Evolutionary conservation across 1,284 basidiomycete genomes (phyloP), one percentile per base, ranked within the genome.

Genomic region (Grifola frondosa): DNA sequence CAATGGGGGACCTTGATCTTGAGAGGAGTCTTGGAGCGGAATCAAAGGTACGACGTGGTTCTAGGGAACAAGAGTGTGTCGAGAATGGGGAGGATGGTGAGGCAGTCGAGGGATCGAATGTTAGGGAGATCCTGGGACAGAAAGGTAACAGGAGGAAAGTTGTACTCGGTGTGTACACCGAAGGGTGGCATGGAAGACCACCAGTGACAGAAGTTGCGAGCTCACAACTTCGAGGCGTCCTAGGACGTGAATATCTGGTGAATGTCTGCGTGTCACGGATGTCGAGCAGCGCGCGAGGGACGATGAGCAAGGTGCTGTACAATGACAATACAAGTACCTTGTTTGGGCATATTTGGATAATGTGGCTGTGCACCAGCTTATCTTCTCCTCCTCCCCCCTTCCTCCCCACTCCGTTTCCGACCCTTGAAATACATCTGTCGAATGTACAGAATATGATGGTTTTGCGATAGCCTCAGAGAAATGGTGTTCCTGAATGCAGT

Each of bases 141-240:
- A 30, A 31, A 35, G 35, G 22, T 36, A 17, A 10, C 20, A 49
- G 43, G 20, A 53, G 48, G 49, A 41, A 41, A 42, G 40, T 48
- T 36, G 38, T 40, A 37, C 34, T 53, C 49, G 44, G 48, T 48
- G 29, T 50, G 33, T 40, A 42, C 45, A 41, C 46, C 46, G 43
- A 38, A 52, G 38, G 52, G 36, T 37, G 46, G 42, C 54, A 58
- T 56, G 50, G 49, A 56, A 46, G 47, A 50, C 39, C 30, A 44
- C 42, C 10, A 34, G 48, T 37, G 36, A 29, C 25, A 16, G 40
- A 47, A 49, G 43, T 42, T 44, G 45, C 45, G 46, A 13, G 25
- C 20, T 30, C 35, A 50, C 49, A 49, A 44, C 49, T 46, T 38
- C 48, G 24, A 34, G 12, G n/a, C 16, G 8, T 34, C 35, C 33